These are phyloP conservation scores for Saprolegnia parasitica DNA, from an alignment of 352 stramenopile species.

Conservation along the genomic window DNA sequence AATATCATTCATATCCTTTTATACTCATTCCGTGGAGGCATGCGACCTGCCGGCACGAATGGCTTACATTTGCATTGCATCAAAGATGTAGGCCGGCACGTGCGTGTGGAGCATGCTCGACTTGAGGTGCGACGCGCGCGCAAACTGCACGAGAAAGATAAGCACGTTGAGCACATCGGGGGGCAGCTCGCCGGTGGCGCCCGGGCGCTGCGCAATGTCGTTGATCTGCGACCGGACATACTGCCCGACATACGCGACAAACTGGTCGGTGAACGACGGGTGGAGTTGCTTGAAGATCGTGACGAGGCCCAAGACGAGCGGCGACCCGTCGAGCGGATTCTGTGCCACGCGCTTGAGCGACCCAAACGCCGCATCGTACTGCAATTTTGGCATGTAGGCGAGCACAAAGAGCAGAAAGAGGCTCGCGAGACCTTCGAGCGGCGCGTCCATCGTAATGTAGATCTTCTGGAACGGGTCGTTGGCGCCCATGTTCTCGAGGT, in stretches of 20 bases:
- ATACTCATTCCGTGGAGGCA: no score
- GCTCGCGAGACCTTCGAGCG: constrained; percentile 85
- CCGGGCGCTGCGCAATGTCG: constrained; percentile 51
- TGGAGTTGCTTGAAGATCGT: constrained; percentile 95
- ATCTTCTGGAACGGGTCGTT: constrained; percentile 93
- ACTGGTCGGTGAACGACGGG: constrained; percentile 89
- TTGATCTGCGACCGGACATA: constrained; percentile 88
- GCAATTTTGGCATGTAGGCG: constrained; percentile 90
- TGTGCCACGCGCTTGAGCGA: constrained; percentile 83
- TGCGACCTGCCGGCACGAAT: background rate
- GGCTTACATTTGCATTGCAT: constrained; percentile 65
- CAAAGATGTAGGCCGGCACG: constrained; percentile 86
- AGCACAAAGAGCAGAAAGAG: constrained; percentile 92
- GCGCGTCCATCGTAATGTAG: constrained; percentile 90
- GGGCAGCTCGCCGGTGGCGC: constrained; percentile 47
- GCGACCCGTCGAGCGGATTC: constrained; percentile 90
- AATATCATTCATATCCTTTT: no score
- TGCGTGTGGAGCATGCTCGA: constrained; percentile 74
- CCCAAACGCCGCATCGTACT: constrained; percentile 89
- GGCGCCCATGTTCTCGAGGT: constrained; percentile 87
- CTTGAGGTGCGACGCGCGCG: constrained; percentile 78
- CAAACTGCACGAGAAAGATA: constrained; percentile 88
- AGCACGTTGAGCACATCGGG: constrained; percentile 82
- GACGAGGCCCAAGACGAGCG: constrained; percentile 85
- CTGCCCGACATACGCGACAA: constrained; percentile 90